Evolutionary conservation across 1,284 basidiomycete species (phyloP).

Genomic region (Cryptococcus amylolentus): DNA sequence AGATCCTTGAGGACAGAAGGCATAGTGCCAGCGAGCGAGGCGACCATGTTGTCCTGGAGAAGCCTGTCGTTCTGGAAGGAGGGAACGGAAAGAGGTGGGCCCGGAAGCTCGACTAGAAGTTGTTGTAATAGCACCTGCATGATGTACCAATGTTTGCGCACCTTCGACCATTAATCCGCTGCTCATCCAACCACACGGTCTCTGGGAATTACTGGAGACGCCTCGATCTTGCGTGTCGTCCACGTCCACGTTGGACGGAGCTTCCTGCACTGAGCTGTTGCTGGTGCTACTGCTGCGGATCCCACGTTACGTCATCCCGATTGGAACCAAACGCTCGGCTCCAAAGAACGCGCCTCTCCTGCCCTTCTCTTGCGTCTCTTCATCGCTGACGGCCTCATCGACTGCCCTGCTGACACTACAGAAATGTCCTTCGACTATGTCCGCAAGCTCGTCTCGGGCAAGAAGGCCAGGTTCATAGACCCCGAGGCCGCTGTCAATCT

Average conservation of each 20-base stretch:
- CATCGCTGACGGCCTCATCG: neutral
- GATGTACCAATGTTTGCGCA: too few relatives aligned
- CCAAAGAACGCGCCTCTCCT: neutral
- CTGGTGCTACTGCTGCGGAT: too few relatives aligned
- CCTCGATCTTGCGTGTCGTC: too few relatives aligned
- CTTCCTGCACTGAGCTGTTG: too few relatives aligned
- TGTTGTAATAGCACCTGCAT: too few relatives aligned
- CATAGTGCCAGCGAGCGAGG: conserved; percentile 27
- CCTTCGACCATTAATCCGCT: too few relatives aligned
- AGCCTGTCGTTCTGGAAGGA: conserved; percentile 7
- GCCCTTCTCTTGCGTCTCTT: neutral
- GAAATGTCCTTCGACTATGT: conserved; percentile 40
- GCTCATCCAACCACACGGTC: too few relatives aligned
- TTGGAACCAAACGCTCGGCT: neutral
- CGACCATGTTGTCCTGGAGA: conserved; percentile 2
- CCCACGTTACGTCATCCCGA: too few relatives aligned
- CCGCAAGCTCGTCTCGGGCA: conserved; percentile 52
- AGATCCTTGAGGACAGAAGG: conserved; percentile 20
- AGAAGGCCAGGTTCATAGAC: conserved; percentile 75
- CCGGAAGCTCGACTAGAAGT: conserved; percentile 30
- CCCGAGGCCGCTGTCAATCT: conserved; percentile 65
- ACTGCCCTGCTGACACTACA: neutral
- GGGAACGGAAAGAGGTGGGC: conserved; percentile 18
- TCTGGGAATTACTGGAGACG: too few relatives aligned
- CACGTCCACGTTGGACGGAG: too few relatives aligned